Evolutionary conservation across 495 filamentous ascomycete species (phyloP), one percentile per base, ranked within the genome.

Genomic region (Poronia punctata): DNA sequence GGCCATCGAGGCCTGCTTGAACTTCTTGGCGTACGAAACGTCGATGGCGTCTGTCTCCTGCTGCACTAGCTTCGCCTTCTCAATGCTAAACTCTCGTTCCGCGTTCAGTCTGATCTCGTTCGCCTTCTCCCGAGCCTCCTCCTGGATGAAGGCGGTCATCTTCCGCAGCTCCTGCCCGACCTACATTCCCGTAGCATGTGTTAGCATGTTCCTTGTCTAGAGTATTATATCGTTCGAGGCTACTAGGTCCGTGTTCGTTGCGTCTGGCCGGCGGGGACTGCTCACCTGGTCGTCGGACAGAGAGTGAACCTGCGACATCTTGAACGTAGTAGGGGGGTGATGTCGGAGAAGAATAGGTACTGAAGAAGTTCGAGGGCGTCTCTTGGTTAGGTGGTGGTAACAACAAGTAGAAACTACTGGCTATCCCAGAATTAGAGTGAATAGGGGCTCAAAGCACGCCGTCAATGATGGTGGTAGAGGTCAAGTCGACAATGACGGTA

Each of bases 141-240:
- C 89, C 61, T 83, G 84, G 80, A 99, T 99, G 84, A 99, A 99
- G 62, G 89, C 87, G 31, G 93, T 97, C 93, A 99, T 99, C 75
- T 99, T 99, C 72, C 83, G 86, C 62, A 99, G 86, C 76, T 99
- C 93, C 63, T 78, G 76, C 58, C 81, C 76, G 67, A 99, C 90
- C 89, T 96, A 50, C 27, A 35, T 24, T 4, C 32, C 27, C 18
- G n/a, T n/a, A n/a, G 21, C 40, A 35, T 25, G 25, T 47, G 34
- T 48, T 35, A 54, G 40, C 36, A 26, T 17, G 28, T 46, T 40
- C 22, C 33, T n/a, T 52, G 9, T 21, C 27, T 38, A 20, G 14
- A 16, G 15, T 25, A 14, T 7, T 12, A 33, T 21, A 9, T 30
- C 18, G 24, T 17, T 35, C 38, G 15, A 31, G 37, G 25, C 18